These are phyloP conservation scores for Chytriomyces confervae DNA, from an alignment of 192 early-diverging fungal genomes.

Conservation along the genomic window DNA sequence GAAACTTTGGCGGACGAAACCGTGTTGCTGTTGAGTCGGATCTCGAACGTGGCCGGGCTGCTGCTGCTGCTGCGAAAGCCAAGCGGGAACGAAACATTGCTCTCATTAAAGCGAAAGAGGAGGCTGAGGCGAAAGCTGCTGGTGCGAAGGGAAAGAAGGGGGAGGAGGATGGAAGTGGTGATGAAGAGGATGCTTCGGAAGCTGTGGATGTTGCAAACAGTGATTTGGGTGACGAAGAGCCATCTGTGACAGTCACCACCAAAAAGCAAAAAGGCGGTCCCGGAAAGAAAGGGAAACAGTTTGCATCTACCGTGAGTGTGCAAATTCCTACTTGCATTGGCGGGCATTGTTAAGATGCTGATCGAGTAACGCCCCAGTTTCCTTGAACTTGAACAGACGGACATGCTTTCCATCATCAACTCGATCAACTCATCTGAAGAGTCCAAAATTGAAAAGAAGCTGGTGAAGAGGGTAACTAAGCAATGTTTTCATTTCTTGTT, in stretches of 20 bases:
- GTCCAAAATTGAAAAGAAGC: conserved; percentile 29
- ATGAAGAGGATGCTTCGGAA: background rate
- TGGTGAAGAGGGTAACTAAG: conserved; percentile 24
- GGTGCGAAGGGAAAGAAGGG: background rate
- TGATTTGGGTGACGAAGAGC: background rate
- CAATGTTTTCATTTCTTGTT: background rate
- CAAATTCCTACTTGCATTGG: background rate
- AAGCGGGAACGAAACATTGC: conserved; percentile 13
- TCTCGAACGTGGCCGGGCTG: conserved; percentile 7
- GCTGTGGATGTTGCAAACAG: background rate
- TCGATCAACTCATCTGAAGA: conserved; percentile 28
- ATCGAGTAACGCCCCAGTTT: background rate
- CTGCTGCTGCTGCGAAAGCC: conserved; percentile 16
- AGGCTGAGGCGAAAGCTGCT: background rate
- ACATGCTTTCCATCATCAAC: conserved; percentile 32
- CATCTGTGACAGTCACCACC: background rate
- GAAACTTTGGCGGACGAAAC: conserved; percentile 22
- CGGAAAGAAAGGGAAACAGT: conserved; percentile 33
- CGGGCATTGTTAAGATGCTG: background rate
- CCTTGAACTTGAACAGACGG: conserved; percentile 1
- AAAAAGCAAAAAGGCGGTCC: conserved; percentile 11
- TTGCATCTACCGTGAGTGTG: conserved; percentile 16
- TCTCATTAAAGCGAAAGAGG: background rate
- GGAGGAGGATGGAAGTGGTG: background rate
- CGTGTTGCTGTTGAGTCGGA: conserved; percentile 15